phyloP scores from a whole-genome alignment of 305 asterid genomes.

The Fraxinus angustifolia region DNA sequence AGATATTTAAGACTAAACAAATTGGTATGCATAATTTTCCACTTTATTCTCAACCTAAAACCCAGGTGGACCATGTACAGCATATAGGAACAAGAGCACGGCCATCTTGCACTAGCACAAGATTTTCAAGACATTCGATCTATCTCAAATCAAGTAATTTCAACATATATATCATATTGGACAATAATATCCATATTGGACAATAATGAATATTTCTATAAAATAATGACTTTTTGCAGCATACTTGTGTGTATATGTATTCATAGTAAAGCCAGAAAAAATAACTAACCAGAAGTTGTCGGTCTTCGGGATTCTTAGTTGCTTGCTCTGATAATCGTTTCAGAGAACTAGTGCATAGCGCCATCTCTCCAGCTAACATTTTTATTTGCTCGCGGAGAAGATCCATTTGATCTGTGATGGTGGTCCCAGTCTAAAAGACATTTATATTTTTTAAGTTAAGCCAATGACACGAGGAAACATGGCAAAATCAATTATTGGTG shows the following conservation, averaged over 20 bases:
- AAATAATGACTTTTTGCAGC: not conserved
- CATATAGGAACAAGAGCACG: slow-evolving; percentile 4
- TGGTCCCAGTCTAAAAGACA: slow-evolving; percentile 67
- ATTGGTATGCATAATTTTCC: slow-evolving; percentile 3
- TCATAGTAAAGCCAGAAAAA: not conserved
- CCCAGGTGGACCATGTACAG: slow-evolving; percentile 5
- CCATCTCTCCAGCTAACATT: slow-evolving; percentile 89
- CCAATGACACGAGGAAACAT: slow-evolving; percentile 13
- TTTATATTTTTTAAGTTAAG: slow-evolving; percentile 18
- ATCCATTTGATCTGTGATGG: slow-evolving; percentile 87
- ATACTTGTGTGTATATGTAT: not conserved
- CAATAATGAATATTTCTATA: not conserved
- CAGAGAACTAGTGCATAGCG: slow-evolving; percentile 67
- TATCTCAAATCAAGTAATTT: not conserved
- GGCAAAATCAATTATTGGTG: slow-evolving; percentile 3
- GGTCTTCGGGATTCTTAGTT: slow-evolving; percentile 54
- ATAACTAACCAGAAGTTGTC: slow-evolving; percentile 53
- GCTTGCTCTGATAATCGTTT: slow-evolving; percentile 72
- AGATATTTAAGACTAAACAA: not conserved
- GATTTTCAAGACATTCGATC: not conserved
- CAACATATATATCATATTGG: not conserved
- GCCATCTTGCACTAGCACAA: slow-evolving; percentile 9
- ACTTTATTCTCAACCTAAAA: slow-evolving; percentile 3
- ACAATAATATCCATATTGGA: not conserved
- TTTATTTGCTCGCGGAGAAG: slow-evolving; percentile 74